These are phyloP conservation scores for Calycina herbarum DNA, from an alignment of 2,329 filamentous ascomycete genomes.

Conservation along the genomic window DNA sequence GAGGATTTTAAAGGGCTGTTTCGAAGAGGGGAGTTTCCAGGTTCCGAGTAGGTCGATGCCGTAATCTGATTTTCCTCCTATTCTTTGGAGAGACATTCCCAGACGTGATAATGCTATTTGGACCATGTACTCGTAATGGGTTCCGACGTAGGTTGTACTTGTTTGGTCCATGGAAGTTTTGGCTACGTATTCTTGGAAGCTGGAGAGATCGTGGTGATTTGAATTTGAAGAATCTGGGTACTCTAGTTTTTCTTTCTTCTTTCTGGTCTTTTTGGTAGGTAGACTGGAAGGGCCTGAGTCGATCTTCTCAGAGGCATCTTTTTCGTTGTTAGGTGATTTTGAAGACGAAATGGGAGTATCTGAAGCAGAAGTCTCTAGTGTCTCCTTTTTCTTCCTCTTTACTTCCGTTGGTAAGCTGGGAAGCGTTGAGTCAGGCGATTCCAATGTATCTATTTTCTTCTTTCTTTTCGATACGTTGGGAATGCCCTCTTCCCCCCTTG, in stretches of 20 bases:
- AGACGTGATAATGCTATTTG: conserved; percentile 54
- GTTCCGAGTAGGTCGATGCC: conserved; percentile 75
- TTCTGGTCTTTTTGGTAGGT: neutral
- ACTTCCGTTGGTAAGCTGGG: neutral
- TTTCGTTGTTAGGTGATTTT: neutral
- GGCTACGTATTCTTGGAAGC: conserved; percentile 64
- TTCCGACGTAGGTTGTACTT: conserved; percentile 68
- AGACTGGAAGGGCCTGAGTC: neutral
- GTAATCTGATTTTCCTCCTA: conserved; percentile 65
- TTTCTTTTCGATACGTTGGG: neutral
- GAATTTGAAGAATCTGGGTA: conserved; percentile 49
- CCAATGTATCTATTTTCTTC: conserved; percentile 28
- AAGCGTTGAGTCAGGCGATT: conserved; percentile 47
- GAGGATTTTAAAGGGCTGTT: conserved; percentile 47
- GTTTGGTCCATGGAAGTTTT: conserved; percentile 53
- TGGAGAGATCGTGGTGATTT: conserved; percentile 61
- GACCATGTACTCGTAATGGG: conserved; percentile 74
- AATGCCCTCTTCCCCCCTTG: neutral
- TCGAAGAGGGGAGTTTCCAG: conserved; percentile 58
- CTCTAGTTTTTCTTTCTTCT: conserved; percentile 30
- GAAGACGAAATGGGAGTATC: neutral
- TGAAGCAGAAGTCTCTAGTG: neutral
- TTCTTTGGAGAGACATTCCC: conserved; percentile 64
- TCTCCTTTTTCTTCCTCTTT: neutral
- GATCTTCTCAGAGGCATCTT: neutral